These are phyloP conservation scores for Hydnum rufescens DNA, from an alignment of 768 basidiomycete genomes.

Conservation along the genomic window DNA sequence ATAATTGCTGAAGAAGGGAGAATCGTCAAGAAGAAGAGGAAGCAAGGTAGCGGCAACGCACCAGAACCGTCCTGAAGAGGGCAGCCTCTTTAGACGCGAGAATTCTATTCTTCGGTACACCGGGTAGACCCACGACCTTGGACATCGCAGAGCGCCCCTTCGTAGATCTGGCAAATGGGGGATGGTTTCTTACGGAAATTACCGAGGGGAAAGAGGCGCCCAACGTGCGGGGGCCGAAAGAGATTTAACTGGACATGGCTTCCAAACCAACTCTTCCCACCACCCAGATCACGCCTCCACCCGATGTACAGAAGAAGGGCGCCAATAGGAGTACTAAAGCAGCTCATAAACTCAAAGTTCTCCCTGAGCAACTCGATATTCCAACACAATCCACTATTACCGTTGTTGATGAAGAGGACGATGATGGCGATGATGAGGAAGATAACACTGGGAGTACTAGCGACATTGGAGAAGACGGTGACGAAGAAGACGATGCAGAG, in stretches of 20 bases:
- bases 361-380: slow-evolving; percentile 62
- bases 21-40: no score
- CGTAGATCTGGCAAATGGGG: no score
- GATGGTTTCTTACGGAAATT: no score
- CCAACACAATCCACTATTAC: slow-evolving; percentile 1
- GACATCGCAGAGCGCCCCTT: no score
- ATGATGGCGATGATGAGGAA: slow-evolving; percentile 14
- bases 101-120: slow-evolving; percentile 22
- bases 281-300: not conserved
- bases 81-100: slow-evolving; percentile 68
- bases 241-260: no score
- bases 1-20: no score
- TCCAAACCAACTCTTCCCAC: not conserved
- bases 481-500: slow-evolving; percentile 53
- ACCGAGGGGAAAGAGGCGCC: no score
- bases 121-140: not conserved
- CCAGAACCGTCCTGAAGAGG: slow-evolving; percentile 72
- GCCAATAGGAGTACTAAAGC: slow-evolving; percentile 9
- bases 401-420: slow-evolving; percentile 14
- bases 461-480: slow-evolving; percentile 29
- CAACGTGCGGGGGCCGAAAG: no score
- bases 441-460: slow-evolving; percentile 1
- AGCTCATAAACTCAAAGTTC: slow-evolving; percentile 54
- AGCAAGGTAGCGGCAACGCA: slow-evolving; percentile 14
- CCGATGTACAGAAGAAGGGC: not conserved